Conservation (phyloP, 2,329 filamentous ascomycete species). For the Fusarium incarnatum region DNA sequence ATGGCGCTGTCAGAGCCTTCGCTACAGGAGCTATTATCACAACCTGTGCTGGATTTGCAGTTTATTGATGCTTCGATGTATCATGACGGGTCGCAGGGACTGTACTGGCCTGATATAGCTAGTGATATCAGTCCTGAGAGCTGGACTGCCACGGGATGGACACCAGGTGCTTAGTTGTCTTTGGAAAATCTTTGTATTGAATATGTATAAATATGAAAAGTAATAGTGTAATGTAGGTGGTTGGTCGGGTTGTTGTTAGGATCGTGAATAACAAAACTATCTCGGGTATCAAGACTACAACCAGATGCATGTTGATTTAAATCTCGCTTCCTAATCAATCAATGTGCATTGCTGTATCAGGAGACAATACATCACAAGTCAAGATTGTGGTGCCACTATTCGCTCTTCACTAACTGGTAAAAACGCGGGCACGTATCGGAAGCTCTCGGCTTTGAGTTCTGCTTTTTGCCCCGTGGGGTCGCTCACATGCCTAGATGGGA, state of each 20-base stretch:
- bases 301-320: background rate
- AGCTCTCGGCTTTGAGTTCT: constrained; percentile 13
- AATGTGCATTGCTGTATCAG: background rate
- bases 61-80: constrained; percentile 51
- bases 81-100: constrained; percentile 39
- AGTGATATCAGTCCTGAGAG: constrained; percentile 37
- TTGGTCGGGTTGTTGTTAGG: background rate
- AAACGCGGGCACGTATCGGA: constrained; percentile 35
- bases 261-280: background rate
- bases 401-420: background rate
- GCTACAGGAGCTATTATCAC: constrained; percentile 50
- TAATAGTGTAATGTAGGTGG: background rate
- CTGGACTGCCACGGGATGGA: constrained; percentile 39
- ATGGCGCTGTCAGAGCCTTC: constrained; percentile 53
- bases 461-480: constrained; percentile 26
- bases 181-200: accelerated
- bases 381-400: background rate
- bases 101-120: constrained; percentile 45
- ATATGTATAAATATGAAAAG: background rate
- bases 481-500: constrained; percentile 11
- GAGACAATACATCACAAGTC: constrained; percentile 12
- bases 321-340: background rate
- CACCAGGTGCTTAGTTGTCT: background rate
- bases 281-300: background rate
- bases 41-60: constrained; percentile 50